Conservation (phyloP, 768 basidiomycete species). For the Rhizopogon rudus region DNA sequence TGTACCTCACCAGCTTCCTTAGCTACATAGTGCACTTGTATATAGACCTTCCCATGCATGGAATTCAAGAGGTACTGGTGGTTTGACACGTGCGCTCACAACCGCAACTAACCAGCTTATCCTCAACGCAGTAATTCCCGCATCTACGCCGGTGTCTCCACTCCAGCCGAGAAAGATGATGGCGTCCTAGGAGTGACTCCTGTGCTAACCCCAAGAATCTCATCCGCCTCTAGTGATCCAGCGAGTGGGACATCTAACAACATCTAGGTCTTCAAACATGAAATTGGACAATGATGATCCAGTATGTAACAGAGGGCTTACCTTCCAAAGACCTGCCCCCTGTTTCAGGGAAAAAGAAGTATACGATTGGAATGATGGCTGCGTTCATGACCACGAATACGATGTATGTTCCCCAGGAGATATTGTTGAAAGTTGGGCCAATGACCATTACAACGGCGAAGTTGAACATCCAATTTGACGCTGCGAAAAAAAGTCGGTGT, state of each 20-base stretch:
- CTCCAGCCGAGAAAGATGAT: neutral
- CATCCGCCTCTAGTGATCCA: slow-evolving; percentile 30
- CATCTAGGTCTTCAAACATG: slow-evolving; percentile 23
- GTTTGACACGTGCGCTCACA: neutral
- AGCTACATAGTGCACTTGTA: neutral
- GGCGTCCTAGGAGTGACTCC: neutral
- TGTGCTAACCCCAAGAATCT: slow-evolving; percentile 24
- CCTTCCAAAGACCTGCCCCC: slow-evolving; percentile 9
- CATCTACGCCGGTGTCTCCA: neutral
- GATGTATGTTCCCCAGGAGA: slow-evolving; percentile 7
- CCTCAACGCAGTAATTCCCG: neutral
- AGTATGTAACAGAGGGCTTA: neutral
- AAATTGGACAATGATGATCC: neutral
- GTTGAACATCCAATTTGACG: slow-evolving; percentile 9
- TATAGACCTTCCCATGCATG: neutral
- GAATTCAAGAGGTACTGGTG: neutral
- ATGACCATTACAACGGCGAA: slow-evolving; percentile 9
- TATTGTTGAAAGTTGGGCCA: slow-evolving; percentile 6
- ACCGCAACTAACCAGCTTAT: neutral
- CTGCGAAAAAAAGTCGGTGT: neutral
- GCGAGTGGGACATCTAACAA: slow-evolving; percentile 27
- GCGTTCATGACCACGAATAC: slow-evolving; percentile 6
- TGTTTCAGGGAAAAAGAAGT: slow-evolving; percentile 9
- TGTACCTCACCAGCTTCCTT: neutral
- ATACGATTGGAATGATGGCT: slow-evolving; percentile 2